phyloP scores from a whole-genome alignment of 371 early-diverging fungal genomes.

The Syncephalastrum monosporum region DNA sequence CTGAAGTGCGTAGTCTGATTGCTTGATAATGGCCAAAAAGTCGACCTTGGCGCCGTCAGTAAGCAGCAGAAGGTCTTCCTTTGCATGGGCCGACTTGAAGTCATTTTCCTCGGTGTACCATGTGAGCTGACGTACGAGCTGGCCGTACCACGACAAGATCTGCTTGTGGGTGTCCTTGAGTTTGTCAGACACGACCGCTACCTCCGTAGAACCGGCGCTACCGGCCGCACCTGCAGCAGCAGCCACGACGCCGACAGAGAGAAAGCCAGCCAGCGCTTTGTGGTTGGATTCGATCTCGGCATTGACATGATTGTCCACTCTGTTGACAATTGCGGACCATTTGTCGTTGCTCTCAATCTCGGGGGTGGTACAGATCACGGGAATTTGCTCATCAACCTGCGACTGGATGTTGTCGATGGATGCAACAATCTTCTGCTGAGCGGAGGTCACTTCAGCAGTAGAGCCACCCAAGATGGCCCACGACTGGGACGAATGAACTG shows the following conservation, averaged over 20 bases:
- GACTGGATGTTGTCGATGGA: conserved; percentile 29
- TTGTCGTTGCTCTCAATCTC: too few relatives aligned
- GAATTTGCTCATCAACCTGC: conserved; percentile 20
- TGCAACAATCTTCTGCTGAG: conserved; percentile 21
- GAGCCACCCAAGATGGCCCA: conserved; percentile 10
- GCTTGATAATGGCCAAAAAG: conserved; percentile 17
- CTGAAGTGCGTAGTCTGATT: conserved; percentile 15
- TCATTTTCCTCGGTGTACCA: background rate
- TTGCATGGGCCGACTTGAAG: background rate
- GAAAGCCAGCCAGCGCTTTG: too few relatives aligned
- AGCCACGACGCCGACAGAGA: background rate
- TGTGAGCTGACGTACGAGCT: background rate
- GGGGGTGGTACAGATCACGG: conserved; percentile 7
- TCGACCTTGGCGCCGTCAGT: conserved; percentile 21
- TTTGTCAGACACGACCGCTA: conserved; percentile 1
- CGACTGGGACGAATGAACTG: conserved; percentile 17
- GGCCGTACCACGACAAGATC: conserved; percentile 3
- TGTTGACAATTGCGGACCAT: too few relatives aligned
- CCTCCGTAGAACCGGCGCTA: background rate
- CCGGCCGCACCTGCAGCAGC: conserved; percentile 1
- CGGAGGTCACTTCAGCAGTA: conserved; percentile 15
- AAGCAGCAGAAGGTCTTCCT: conserved; percentile 1
- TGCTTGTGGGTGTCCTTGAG: conserved; percentile 16
- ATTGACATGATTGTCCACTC: too few relatives aligned
- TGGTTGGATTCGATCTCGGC: too few relatives aligned